These are phyloP conservation scores for Hygrophila difformis DNA, from an alignment of 257 asterid species.

Conservation along the genomic window DNA sequence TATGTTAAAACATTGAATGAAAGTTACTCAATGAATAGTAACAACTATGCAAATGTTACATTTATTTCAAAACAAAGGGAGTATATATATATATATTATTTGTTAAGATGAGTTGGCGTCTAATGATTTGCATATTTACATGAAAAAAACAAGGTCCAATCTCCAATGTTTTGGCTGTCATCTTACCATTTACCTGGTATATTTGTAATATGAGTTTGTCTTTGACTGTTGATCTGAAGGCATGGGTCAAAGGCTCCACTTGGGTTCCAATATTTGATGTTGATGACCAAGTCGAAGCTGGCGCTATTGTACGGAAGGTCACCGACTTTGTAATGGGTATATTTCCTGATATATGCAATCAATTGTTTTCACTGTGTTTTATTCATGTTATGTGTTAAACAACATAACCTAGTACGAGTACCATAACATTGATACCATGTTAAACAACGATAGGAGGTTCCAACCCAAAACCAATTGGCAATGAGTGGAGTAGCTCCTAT, in stretches of 20 bases:
- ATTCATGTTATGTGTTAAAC: too few relatives aligned
- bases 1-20: too few relatives aligned
- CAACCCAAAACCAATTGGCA: too few relatives aligned
- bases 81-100: too few relatives aligned
- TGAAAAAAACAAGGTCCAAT: conserved; percentile 3
- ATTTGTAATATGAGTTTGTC: conserved; percentile 6
- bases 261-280: conserved; percentile 90
- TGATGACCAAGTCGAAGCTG: conserved; percentile 55
- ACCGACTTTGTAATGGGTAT: conserved; percentile 81
- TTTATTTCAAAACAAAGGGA: too few relatives aligned
- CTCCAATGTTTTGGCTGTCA: background rate
- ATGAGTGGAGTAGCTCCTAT: too few relatives aligned
- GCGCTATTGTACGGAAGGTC: conserved; percentile 59
- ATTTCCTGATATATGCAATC: background rate
- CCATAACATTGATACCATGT: too few relatives aligned
- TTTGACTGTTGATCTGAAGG: conserved; percentile 42
- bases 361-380: conserved; percentile 5
- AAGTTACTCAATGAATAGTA: too few relatives aligned
- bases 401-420: too few relatives aligned
- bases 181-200: background rate
- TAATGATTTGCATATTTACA: background rate
- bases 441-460: too few relatives aligned
- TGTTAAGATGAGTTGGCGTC: too few relatives aligned
- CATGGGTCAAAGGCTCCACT: conserved; percentile 86
- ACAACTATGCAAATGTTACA: too few relatives aligned